phyloP scores from a whole-genome alignment of 2,329 filamentous ascomycete genomes.

The Cordyceps cicadae region DNA sequence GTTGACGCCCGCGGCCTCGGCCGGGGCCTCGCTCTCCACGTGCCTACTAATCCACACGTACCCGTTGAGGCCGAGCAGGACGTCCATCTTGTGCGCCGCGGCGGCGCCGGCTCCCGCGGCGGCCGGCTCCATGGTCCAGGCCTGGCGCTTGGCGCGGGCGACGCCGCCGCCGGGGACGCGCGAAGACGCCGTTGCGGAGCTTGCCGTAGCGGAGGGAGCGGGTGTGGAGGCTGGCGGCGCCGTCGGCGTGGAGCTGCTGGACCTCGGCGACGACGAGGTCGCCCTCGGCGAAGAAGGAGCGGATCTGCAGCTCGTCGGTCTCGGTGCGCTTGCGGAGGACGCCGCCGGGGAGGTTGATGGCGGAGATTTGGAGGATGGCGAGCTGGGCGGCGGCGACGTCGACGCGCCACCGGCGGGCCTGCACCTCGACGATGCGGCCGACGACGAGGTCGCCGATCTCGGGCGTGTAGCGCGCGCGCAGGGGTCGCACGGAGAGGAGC shows the following conservation, averaged over 20 bases:
- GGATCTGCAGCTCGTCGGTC: conserved; percentile 93
- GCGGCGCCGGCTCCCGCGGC: conserved; percentile 31
- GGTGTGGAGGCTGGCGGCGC: conserved; percentile 80
- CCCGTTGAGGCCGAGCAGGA: conserved; percentile 89
- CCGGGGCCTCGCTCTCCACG: conserved; percentile 48
- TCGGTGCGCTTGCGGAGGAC: conserved; percentile 86
- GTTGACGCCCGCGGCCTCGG: conserved; percentile 57
- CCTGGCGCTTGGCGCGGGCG: conserved; percentile 65
- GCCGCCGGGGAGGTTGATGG: conserved; percentile 91
- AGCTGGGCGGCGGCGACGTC: conserved; percentile 85
- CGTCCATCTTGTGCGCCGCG: conserved; percentile 62
- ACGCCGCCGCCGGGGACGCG: conserved; percentile 80
- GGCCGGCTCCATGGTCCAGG: conserved; percentile 69
- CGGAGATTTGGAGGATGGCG: conserved; percentile 73
- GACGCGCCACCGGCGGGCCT: conserved; percentile 86
- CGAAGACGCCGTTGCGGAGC: conserved; percentile 84
- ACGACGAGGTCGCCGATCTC: conserved; percentile 96
- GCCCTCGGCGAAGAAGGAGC: conserved; percentile 93
- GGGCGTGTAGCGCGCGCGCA: conserved; percentile 87
- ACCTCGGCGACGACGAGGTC: conserved; percentile 93
- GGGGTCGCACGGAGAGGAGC: conserved; percentile 79
- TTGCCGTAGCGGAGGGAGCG: conserved; percentile 90
- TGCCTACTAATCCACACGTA: conserved; percentile 95
- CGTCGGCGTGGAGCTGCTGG: conserved; percentile 79
- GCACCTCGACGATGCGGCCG: conserved; percentile 90